Base-by-base conservation (phyloP, 169 alveolate species). In the Blepharisma undulans region DNA sequence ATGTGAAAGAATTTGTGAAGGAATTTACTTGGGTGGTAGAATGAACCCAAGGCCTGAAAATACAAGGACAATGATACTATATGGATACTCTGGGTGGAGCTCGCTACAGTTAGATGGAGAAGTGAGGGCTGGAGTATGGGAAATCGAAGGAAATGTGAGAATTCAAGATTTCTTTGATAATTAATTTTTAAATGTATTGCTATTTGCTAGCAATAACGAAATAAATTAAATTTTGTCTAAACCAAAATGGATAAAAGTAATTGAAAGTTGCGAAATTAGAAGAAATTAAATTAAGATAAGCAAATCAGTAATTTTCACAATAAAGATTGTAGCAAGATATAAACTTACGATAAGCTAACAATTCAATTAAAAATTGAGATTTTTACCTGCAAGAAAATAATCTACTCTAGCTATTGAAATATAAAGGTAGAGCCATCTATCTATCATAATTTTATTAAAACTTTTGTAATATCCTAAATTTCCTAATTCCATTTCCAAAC, bases 71-170 rank as follows among this genome's bases (percentile, higher is more conserved):
- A 84, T 84, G 74, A 12, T 21, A 22, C 2, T 84, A n/a, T 22
- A 22, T 36, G 89, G 89, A 22, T 84, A 84, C 78, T n/a, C 78
- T 21, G 89, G 89, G 32, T 84, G 89, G 77, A 59, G 29, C 27
- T 21, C 79, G 27, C 34, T 32, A n/a, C 89, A 84, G 18, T 60
- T 84, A 84, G 89, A 84, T 32, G 89, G 89, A 7, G 89, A 84
- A 84, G 36, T 84, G 22, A 32, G 77, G 60, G 77, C 79, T 36
- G 89, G 89, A 22, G 48, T 34, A n/a, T 84, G 89, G 89, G 36
- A 72, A 72, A 72, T 72, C 33, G 80, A 25, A 25, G 80, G 80
- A 5, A 48, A 48, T 48, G 66, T 48, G 66, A 48, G 66, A 18
- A 48, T 48, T 3, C 66, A 48, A 48, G 66, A 48, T 48, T 48